Base-by-base conservation (phyloP, 345 rosid species). In the Populus euphratica region DNA sequence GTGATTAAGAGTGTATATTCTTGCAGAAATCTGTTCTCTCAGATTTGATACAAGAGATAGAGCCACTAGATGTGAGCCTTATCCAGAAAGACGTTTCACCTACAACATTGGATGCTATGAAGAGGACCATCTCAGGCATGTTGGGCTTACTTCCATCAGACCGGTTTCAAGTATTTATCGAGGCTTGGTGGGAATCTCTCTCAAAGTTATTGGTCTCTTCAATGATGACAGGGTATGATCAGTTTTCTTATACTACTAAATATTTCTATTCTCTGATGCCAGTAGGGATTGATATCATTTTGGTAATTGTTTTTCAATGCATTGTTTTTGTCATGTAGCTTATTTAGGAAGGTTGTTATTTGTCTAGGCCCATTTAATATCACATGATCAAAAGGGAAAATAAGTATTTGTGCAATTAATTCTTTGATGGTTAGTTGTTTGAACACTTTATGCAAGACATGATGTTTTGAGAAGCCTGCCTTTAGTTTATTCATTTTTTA, bases 71-170 rank as follows among this genome's bases (percentile, higher is more conserved):
- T 74, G 94, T 95, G 84, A 90, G 92, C 85, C 81, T 92, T 17
- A 93, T 95, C 70, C 99, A 95, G 68, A 93, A 89, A 79, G 98
- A 95, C 72, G 97, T 95, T 65, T 87, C 98, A 6, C 80, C 90
- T 3, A 89, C 96, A 18, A 92, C 98, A 20, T 82, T 95, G 78
- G 99, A 93, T 87, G 99, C 99, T 8, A 93, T 95, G 94, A 95
- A 95, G 83, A 87, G 98, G 86, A 95, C 98, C 47, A 95, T 95
- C 64, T 95, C 97, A 0, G 97, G 99, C 79, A 95, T 95, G 98
- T 81, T 95, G 84, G 98, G 99, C 5, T 86, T 95, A 76, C 99
- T 95, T 84, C 99, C 99, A 2, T 93, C 99, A 20, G 92, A 92
- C 78, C 88, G 93, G 81, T 95, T 95, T 90, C 96, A 89, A 82